phyloP scores from a whole-genome alignment of 192 early-diverging fungal genomes.

The Backusella sp. region DNA sequence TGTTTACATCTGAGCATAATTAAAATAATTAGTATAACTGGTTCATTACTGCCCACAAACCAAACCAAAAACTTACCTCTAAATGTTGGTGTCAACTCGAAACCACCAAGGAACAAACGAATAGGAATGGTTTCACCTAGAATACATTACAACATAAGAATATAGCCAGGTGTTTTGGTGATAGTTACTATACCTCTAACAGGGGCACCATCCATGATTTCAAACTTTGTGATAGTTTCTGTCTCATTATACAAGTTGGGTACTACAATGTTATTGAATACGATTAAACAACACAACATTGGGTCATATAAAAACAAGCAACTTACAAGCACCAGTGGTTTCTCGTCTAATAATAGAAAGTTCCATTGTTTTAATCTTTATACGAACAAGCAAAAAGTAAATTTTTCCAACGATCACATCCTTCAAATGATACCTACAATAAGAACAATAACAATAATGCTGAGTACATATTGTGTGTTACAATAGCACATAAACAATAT shows the following conservation, averaged over 20 bases:
- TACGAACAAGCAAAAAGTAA: constrained; percentile 96
- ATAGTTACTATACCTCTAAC: constrained; percentile 64
- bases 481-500: neutral
- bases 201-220: constrained; percentile 99
- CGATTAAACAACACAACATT: neutral
- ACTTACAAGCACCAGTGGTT: constrained; percentile 80
- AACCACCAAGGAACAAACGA: constrained; percentile 92
- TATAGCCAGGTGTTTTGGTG: neutral
- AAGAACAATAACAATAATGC: neutral
- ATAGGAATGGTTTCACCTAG: constrained; percentile 95
- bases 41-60: constrained; percentile 38
- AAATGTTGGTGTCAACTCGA: constrained; percentile 97
- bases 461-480: neutral
- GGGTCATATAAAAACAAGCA: neutral
- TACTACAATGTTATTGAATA: constrained; percentile 36
- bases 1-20: constrained; percentile 68
- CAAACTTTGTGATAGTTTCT: constrained; percentile 98
- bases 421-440: constrained; percentile 84
- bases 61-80: constrained; percentile 36
- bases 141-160: neutral
- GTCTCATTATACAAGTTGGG: constrained; percentile 98
- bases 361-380: constrained; percentile 99
- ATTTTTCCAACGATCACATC: constrained; percentile 99
- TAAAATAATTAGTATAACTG: neutral
- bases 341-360: constrained; percentile 97